Percentiles rank a stretch among this genome's conserved stretches.
Evolutionary conservation across 106 monocot genomes (phyloP).

Genomic region (Platanthera guangdongensis): DNA sequence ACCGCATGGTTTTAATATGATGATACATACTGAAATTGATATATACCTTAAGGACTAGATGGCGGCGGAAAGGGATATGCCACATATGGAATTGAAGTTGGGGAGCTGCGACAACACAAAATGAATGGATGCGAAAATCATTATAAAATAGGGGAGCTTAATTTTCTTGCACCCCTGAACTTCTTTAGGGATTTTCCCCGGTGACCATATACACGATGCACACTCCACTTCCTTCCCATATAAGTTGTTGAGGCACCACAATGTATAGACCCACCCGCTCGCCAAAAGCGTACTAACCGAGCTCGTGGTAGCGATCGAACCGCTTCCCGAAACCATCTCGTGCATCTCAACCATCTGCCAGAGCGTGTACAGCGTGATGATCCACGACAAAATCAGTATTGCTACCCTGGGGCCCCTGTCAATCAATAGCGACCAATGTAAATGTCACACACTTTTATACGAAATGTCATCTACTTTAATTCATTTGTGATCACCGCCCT

Average conservation of each 20-base stretch:
- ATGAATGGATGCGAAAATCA: constrained; percentile 61
- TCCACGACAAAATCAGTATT: constrained; percentile 47
- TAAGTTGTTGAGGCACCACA: constrained; percentile 51
- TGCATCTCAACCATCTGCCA: constrained; percentile 93
- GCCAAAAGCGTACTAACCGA: constrained; percentile 66
- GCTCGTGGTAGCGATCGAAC: constrained; percentile 71
- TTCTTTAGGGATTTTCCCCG: constrained; percentile 52
- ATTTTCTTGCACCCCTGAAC: constrained; percentile 58
- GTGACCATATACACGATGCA: constrained; percentile 65
- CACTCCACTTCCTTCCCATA: constrained; percentile 43
- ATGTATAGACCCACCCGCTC: constrained; percentile 64
- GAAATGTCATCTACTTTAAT: no score
- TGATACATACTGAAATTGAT: no score
- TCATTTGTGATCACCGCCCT: background rate
- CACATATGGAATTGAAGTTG: constrained; percentile 60
- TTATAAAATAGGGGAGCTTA: constrained; percentile 53
- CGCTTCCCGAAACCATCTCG: constrained; percentile 70
- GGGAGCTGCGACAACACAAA: constrained; percentile 55
- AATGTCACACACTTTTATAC: no score
- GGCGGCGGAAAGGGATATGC: constrained; percentile 45
- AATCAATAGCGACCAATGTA: background rate
- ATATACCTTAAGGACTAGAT: constrained; percentile 59
- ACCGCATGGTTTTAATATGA: no score
- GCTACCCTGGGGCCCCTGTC: constrained; percentile 54
- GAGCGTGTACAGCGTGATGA: constrained; percentile 61